Base-by-base conservation (phyloP, 495 filamentous ascomycete genomes). In the Astrocystis sublimbata region DNA sequence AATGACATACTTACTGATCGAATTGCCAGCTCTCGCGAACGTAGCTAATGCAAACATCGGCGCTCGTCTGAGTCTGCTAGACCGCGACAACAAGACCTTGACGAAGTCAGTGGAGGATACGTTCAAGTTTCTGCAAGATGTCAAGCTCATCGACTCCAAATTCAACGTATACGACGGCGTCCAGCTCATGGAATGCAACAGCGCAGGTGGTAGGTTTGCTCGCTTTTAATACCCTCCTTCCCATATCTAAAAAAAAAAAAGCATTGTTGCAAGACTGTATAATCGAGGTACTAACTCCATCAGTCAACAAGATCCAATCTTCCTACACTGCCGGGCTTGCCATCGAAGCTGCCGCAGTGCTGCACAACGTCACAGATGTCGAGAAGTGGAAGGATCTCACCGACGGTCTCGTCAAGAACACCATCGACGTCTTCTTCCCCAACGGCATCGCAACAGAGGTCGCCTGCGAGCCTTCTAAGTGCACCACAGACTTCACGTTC, bases 1-100 rank as follows among this genome's bases (percentile, higher is more conserved):
- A n/a, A n/a, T n/a, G n/a, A n/a, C n/a, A n/a, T n/a, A n/a, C n/a
- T n/a, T 17, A 19, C 68, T 70, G 52, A 70, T 31, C 4, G 10
- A 23, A 15, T 13, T 15, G n/a, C 8, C 62, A 76, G 69, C 88
- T 15, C 83, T 89, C 60, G 85, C 88, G 6, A 91, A 89, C 54
- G 88, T 83, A 12, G 77, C 81, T 31, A 88, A 89, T 71, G 90
- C 94, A 74, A 86, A 93, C 58, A 71, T 93, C 23, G 88, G 83
- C 4, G 82, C 89, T 0, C 80, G 89, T 3, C 72, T 93, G 56
- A 87, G 84, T 0, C 76, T 76, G 52, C 88, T 88, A n/a, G 35
- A 43, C 64, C 91, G 89, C 3, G 79, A 80, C 5, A 92, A 93
- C 65, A 60, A 81, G 57, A 88, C 86, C 1, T 92, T 92, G 72